These are phyloP conservation scores for Leishmania tarentolae DNA, from an alignment of 208 protist genomes.

Conservation along the genomic window DNA sequence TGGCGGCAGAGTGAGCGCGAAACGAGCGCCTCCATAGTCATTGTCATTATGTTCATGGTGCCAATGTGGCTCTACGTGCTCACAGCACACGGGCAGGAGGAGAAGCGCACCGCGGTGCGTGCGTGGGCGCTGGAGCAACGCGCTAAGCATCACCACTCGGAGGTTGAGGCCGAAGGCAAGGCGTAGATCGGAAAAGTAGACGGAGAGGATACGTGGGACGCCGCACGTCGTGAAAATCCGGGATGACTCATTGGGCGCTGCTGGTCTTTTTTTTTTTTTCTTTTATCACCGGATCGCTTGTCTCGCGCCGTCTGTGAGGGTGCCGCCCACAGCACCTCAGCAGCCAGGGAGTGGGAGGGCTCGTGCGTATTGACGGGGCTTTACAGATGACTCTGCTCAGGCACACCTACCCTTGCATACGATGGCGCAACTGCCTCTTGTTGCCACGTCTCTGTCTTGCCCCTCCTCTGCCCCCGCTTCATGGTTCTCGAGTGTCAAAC, in stretches of 20 bases:
- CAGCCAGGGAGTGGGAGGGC: not conserved
- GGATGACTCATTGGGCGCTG: not conserved
- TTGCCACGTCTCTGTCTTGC: not conserved
- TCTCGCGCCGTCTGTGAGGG: not conserved
- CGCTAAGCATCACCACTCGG: not conserved
- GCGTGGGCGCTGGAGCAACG: conserved; percentile 38
- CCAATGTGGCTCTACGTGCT: conserved; percentile 61
- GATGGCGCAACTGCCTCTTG: not conserved
- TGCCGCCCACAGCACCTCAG: not conserved
- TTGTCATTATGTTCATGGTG: conserved; percentile 58
- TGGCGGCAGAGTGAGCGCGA: conserved; percentile 58
- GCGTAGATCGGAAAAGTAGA: not conserved
- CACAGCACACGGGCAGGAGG: conserved; percentile 32
- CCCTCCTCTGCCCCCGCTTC: not conserved
- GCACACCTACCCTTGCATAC: not conserved
- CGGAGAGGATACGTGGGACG: not conserved
- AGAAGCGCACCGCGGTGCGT: conserved; percentile 38
- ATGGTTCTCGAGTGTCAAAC: not conserved
- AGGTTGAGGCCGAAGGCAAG: not conserved
- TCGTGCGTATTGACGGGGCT: not conserved
- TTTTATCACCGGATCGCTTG: not conserved
- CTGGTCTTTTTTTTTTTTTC: not conserved
- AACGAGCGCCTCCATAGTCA: conserved; percentile 45
- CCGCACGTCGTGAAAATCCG: not conserved
- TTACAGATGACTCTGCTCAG: not conserved